Percentiles rank a stretch among this genome's conserved stretches.
Evolutionary conservation across 176 grass and related monocot species (phyloP).

Genomic region (Cymbopogon citratus): DNA sequence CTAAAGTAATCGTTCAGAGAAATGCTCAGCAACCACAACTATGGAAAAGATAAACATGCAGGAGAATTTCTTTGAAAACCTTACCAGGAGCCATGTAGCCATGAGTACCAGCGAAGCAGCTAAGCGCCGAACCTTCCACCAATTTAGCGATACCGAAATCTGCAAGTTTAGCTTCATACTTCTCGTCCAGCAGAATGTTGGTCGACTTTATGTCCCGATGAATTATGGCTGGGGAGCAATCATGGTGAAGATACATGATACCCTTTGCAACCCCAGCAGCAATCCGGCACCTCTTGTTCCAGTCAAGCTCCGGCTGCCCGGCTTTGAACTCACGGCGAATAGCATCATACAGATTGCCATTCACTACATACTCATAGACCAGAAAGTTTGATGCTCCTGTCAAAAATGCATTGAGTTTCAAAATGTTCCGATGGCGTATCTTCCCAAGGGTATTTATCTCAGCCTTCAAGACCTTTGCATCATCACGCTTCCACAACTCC

Average conservation of each 20-base stretch:
- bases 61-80: not conserved
- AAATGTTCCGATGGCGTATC: conserved; percentile 68
- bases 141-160: conserved; percentile 77
- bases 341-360: conserved; percentile 74
- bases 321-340: conserved; percentile 53
- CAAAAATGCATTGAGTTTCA: conserved; percentile 69
- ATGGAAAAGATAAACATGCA: not conserved
- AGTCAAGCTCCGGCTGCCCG: conserved; percentile 48
- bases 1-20: not conserved
- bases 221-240: conserved; percentile 66
- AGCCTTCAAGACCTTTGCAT: conserved; percentile 39
- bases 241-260: conserved; percentile 84
- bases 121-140: conserved; percentile 50
- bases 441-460: conserved; percentile 57
- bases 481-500: conserved; percentile 49
- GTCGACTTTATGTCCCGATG: conserved; percentile 78
- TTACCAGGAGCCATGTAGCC: conserved; percentile 84
- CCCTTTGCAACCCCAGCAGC: conserved; percentile 66
- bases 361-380: conserved; percentile 61
- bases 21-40: not conserved
- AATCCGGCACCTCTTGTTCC: conserved; percentile 57
- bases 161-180: conserved; percentile 58
- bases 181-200: conserved; percentile 67
- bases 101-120: conserved; percentile 68
- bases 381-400: conserved; percentile 47